These are phyloP conservation scores for Platanus orientalis DNA, from an alignment of 164 flowering plant species.

Conservation along the genomic window DNA sequence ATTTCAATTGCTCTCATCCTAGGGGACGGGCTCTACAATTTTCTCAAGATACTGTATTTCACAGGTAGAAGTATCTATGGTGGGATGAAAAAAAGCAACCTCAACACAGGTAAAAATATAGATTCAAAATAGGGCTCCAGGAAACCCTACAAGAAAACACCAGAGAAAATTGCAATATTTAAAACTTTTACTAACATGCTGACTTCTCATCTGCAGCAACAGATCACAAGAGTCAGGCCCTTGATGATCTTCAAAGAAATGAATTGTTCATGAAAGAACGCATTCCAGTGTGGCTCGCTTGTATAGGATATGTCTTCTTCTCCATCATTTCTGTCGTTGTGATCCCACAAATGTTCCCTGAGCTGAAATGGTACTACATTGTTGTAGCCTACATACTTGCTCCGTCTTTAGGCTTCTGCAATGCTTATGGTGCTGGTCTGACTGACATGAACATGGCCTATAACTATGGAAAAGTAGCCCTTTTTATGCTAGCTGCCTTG, in stretches of 20 bases:
- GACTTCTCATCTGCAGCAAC: slow-evolving; percentile 25
- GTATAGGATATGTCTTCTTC: slow-evolving; percentile 46
- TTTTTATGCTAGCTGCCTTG: slow-evolving; percentile 67
- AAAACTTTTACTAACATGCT: slow-evolving; percentile 4
- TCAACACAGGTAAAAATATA: slow-evolving; percentile 33
- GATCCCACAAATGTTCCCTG: slow-evolving; percentile 81
- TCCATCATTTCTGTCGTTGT: slow-evolving; percentile 57
- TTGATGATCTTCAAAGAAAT: slow-evolving; percentile 45
- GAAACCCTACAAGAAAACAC: not conserved
- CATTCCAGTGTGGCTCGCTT: slow-evolving; percentile 72
- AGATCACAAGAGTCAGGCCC: slow-evolving; percentile 22
- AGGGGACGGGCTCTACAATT: slow-evolving; percentile 90
- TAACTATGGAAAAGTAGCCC: slow-evolving; percentile 86
- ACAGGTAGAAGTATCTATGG: slow-evolving; percentile 35
- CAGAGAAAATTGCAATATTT: not conserved
- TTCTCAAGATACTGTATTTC: slow-evolving; percentile 46
- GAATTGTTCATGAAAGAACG: slow-evolving; percentile 62
- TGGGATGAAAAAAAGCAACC: slow-evolving; percentile 22
- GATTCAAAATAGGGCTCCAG: too few species aligned
- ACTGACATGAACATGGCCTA: slow-evolving; percentile 93
- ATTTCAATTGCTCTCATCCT: slow-evolving; percentile 73
- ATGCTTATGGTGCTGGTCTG: slow-evolving; percentile 89
- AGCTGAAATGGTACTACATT: slow-evolving; percentile 80
- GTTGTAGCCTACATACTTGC: slow-evolving; percentile 72
- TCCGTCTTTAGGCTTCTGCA: slow-evolving; percentile 83